Conservation (phyloP, 805 yeast genomes). For the Myxozyma kluyveri region DNA sequence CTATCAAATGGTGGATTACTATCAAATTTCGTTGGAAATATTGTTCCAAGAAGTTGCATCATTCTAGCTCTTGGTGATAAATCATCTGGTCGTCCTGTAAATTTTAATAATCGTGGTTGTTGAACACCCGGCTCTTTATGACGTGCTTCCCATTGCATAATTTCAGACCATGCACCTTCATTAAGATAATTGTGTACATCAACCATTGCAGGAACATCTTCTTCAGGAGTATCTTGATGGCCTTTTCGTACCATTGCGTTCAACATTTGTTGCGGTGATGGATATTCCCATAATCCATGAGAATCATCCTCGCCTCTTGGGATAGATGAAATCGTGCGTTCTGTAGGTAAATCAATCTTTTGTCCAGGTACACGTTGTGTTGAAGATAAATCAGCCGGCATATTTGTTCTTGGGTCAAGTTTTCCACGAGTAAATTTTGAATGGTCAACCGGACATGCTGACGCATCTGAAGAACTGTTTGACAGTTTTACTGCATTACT, state of each 20-base stretch:
- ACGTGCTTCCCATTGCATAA: slow-evolving; percentile 83
- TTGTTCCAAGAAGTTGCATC: slow-evolving; percentile 60
- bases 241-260: slow-evolving; percentile 97
- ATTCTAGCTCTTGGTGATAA: slow-evolving; percentile 79
- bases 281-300: slow-evolving; percentile 94
- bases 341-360: slow-evolving; percentile 70
- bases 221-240: slow-evolving; percentile 84
- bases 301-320: slow-evolving; percentile 70
- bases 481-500: neutral
- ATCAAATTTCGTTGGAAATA: slow-evolving; percentile 71
- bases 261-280: slow-evolving; percentile 98
- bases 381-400: slow-evolving; percentile 43
- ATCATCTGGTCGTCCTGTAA: slow-evolving; percentile 90
- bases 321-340: slow-evolving; percentile 76
- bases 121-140: slow-evolving; percentile 54
- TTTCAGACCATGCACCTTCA: slow-evolving; percentile 97
- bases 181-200: slow-evolving; percentile 93
- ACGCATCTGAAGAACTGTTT: neutral
- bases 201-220: slow-evolving; percentile 95
- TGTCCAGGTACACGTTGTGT: slow-evolving; percentile 90
- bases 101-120: slow-evolving; percentile 75
- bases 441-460: slow-evolving; percentile 44
- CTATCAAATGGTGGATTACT: slow-evolving; percentile 92
- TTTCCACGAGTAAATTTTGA: slow-evolving; percentile 7
- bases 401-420: slow-evolving; percentile 31